Evolutionary conservation across 768 basidiomycete species (phyloP).

Genomic region (Suillus subluteus): DNA sequence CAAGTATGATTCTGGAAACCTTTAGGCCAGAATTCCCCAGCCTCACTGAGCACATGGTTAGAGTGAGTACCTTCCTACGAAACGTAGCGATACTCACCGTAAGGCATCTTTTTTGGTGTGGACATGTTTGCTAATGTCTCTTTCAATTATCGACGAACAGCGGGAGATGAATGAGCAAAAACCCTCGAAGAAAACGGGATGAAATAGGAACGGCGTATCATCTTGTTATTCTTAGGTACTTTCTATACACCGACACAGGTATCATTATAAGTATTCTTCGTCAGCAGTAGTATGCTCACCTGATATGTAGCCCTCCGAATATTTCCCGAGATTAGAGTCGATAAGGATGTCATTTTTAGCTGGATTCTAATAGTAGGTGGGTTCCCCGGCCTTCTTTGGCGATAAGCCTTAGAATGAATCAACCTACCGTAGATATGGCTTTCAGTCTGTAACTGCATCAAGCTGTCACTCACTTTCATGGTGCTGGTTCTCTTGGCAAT

Average conservation of each 20-base stretch:
- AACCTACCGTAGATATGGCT: neutral
- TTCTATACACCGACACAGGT: neutral
- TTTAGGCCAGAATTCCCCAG: constrained; percentile 52
- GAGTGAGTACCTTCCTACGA: neutral
- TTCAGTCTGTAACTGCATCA: neutral
- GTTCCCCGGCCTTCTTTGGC: neutral
- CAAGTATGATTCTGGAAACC: constrained; percentile 54
- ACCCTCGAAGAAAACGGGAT: neutral
- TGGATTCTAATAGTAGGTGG: too few species aligned
- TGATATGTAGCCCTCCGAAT: neutral
- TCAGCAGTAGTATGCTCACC: constrained; percentile 1
- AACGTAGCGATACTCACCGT: constrained; percentile 29
- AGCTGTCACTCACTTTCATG: neutral
- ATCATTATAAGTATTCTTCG: neutral
- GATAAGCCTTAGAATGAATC: neutral
- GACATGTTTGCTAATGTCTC: constrained; percentile 19
- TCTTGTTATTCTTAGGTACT: neutral
- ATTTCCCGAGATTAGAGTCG: neutral
- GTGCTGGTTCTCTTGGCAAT: neutral
- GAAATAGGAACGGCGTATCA: neutral
- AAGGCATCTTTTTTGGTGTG: constrained; percentile 30
- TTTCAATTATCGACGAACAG: neutral
- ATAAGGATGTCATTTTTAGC: neutral
- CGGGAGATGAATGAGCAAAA: neutral
- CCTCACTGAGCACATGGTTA: constrained; percentile 33